Base-by-base conservation (phyloP, 2,329 filamentous ascomycete genomes). In the Talaromyces pinophilus region DNA sequence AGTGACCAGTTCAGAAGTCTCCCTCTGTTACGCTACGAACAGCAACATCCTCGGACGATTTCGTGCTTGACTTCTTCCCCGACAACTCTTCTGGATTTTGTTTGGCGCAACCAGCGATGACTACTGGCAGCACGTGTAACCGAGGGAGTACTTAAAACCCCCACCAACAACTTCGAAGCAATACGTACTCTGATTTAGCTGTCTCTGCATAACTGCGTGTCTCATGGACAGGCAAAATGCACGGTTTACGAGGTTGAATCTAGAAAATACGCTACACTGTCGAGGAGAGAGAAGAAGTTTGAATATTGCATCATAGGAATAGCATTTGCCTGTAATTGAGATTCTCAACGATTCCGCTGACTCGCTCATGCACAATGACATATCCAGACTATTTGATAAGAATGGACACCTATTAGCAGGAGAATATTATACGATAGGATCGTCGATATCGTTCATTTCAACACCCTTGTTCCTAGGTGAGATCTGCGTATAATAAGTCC, bases 41-140 rank as follows among this genome's bases (percentile, higher is more conserved):
- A 57, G 3, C 17, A 38, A 17, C 19, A 25, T 25, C 33, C 11
- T 38, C 54, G 54, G 54, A 57, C n/a, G 54, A 57, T 38, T 25
- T 38, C 19, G 19, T 57, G 30, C 52, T 35, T 35, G 52, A 55
- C 28, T 19, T 35, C 52, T 35, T n/a, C 15, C 50, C 11, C 54
- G 40, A 57, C 33, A 38, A 25, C 19, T 38, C 17, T 55, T 35
- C 30, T 22, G 30, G 52, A 28, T 3, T 22, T 8, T 57, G 33
- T 57, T 38, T 38, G 30, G 35, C 22, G 33, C n/a, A 22, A 40
- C 13, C 57, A 28, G 40, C 19, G 22, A 38, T 38, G 60, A 46
- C 7, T 30, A 25, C 33, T 57, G 62, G 40, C 30, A 8, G 61
- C 65, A 67, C 61, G 61, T 67, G 65, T 63, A 61, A 60, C 65